Evolutionary conservation across 208 protist genomes (phyloP).

Genomic region (Acanthamoeba triangularis): DNA sequence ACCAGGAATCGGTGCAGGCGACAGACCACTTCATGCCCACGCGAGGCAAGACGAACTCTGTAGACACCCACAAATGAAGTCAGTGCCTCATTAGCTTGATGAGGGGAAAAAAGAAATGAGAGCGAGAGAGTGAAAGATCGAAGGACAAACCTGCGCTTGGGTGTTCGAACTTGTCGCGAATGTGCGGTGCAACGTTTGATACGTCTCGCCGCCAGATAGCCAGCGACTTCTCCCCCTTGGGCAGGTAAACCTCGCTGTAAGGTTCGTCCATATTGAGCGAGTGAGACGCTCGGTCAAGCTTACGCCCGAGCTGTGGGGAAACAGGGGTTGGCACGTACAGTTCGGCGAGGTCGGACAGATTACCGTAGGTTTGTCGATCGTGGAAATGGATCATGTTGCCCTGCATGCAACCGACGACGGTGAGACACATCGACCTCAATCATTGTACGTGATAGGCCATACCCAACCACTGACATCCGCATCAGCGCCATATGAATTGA

Average conservation of each 20-base stretch:
- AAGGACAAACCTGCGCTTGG: neutral
- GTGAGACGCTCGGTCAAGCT: neutral
- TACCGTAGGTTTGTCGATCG: neutral
- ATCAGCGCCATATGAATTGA: constrained; percentile 23
- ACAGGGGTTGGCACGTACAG: neutral
- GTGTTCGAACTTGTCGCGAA: neutral
- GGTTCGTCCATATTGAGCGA: neutral
- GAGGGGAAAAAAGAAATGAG: neutral
- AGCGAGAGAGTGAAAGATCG: neutral
- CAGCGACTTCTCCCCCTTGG: neutral
- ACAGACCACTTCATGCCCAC: neutral
- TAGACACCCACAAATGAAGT: neutral
- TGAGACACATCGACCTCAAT: neutral
- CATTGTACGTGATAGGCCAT: neutral
- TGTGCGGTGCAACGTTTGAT: neutral
- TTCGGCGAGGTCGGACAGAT: constrained; percentile 9
- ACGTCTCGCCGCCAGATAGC: neutral
- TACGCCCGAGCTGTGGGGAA: neutral
- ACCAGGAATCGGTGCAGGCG: neutral
- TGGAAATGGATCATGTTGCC: neutral
- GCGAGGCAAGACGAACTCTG: neutral
- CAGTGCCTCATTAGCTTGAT: neutral
- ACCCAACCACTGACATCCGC: constrained; percentile 24
- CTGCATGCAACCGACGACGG: neutral
- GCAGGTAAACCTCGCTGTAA: neutral